Evolutionary conservation across 1,139 yeast genomes (phyloP), one percentile per base, ranked within the genome.

Genomic region (Pichia cactophila): DNA sequence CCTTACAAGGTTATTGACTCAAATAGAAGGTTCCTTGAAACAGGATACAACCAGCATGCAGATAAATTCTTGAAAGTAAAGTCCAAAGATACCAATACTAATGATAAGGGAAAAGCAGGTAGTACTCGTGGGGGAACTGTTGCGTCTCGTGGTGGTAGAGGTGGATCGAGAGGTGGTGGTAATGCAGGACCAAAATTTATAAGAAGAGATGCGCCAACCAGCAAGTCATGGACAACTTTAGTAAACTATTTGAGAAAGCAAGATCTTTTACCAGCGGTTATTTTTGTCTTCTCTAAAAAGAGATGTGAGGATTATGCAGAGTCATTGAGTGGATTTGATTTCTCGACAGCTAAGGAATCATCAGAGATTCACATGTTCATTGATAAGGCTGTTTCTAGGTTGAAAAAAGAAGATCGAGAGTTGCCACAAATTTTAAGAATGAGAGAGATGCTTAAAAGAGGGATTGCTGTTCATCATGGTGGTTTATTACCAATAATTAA

Each of bases 401-500:
- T 92, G 65, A 87, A 86, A 61, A 84, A 83, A 58, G 98, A 92
- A 60, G 99, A 92, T 64, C 75, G 97, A 53, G 94, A 86, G 50
- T 72, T 92, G 49, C 98, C 98, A 0, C 98, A 92, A 65, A 92
- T 92, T 51, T 57, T 85, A 50, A 81, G 86, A 57, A 77, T 90
- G 52, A 75, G 95, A 56, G 95, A 88, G 37, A 73, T 92, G 74
- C 70, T 92, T 41, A 78, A 90, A 46, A 75, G 97, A 60, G 97
- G 99, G 52, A 86, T 92, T 56, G 97, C 96, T 0, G 95, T 92
- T 2, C 99, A 92, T 66, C 98, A 92, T 68, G 96, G 97, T 64
- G 99, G 99, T 2, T 70, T 92, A 50, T 71, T 92, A 51, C 99
- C 99, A 0, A 92, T 92, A 51, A 95, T 92, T 41, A 92, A 92